Conservation (phyloP, 225 moss, liverwort and hornwort genomes). For the Pseudisothecium myosuroides region DNA sequence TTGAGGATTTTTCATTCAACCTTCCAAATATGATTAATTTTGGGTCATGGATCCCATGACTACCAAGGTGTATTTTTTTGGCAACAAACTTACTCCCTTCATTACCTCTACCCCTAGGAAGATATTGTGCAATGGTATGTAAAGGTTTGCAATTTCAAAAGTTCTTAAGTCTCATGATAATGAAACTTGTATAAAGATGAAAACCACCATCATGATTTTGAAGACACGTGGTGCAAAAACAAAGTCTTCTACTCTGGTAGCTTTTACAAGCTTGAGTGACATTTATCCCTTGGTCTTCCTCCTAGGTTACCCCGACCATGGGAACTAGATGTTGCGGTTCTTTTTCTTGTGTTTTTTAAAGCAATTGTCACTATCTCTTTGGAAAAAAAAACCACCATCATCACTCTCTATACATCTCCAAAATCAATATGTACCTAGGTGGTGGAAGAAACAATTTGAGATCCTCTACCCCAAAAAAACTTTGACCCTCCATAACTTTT, state of each 20-base stretch:
- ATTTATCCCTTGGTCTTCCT: too few species aligned
- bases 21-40: background rate
- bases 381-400: background rate
- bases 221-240: too few species aligned
- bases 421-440: background rate
- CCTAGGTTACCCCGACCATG: too few species aligned
- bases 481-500: background rate
- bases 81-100: background rate
- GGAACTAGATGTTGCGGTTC: too few species aligned
- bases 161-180: background rate
- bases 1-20: background rate
- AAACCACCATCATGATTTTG: background rate
- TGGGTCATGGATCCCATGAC: fast-evolving
- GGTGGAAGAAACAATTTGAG: too few species aligned
- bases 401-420: background rate
- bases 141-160: background rate
- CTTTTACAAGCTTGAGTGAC: too few species aligned
- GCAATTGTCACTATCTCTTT: too few species aligned
- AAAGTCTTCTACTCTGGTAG: too few species aligned
- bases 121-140: fast-evolving
- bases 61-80: background rate
- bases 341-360: too few species aligned
- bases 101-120: background rate
- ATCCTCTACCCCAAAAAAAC: too few species aligned
- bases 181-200: background rate